A percentile compares a stretch with the other conserved stretches of the same genome.
Evolutionary conservation across 805 yeast genomes (phyloP).

Genomic region (Diddensiella santjacobensis): DNA sequence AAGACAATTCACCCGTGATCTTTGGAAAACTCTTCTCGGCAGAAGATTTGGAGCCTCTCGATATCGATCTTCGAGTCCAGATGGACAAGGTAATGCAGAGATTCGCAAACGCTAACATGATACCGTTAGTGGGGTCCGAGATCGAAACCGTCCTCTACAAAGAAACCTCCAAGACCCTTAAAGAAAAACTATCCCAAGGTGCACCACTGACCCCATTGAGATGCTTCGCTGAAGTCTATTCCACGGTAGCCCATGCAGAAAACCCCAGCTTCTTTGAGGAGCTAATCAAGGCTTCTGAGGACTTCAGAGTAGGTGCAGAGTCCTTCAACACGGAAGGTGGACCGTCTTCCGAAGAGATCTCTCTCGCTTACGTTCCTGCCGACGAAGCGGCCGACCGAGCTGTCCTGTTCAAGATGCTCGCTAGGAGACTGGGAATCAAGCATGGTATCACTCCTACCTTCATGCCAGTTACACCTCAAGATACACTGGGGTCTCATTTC

Average conservation of each 20-base stretch:
- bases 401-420: not conserved
- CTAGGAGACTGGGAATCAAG: not conserved
- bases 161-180: not conserved
- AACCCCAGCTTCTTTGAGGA: not conserved
- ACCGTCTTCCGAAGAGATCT: not conserved
- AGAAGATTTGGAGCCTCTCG: not conserved
- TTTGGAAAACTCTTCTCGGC: not conserved
- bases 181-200: not conserved
- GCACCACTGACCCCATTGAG: not conserved
- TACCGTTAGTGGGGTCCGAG: conserved; percentile 1
- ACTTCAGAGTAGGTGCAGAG: not conserved
- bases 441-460: not conserved
- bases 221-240: not conserved
- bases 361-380: not conserved
- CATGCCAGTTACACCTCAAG: not conserved
- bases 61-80: not conserved
- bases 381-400: conserved; percentile 2
- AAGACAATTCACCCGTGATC: not conserved
- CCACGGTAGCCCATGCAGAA: not conserved
- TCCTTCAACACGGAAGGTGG: conserved; percentile 1
- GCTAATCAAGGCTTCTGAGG: not conserved
- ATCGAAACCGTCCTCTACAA: not conserved
- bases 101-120: not conserved
- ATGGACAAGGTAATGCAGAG: not conserved
- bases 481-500: not conserved